Conservation (phyloP, 768 basidiomycete genomes). For the Leucosporidium yakuticum region DNA sequence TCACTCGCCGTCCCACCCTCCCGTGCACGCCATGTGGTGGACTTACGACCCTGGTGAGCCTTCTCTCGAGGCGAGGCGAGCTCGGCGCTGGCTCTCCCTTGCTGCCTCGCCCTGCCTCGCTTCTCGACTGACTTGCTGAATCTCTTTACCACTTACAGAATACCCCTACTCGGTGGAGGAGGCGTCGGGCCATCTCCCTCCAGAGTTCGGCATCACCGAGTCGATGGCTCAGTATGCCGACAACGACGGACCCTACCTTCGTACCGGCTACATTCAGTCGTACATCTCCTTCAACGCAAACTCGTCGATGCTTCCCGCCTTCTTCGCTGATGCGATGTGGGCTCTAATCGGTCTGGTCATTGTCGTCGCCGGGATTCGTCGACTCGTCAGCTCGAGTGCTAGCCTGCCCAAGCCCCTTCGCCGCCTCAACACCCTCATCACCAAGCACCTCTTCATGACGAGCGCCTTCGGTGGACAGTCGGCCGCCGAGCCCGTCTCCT, state of each 20-base stretch:
- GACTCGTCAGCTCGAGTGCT: background rate
- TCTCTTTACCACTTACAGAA: no score
- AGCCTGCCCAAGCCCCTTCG: no score
- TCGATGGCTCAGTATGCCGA: background rate
- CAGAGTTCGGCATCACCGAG: no score
- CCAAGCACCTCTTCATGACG: slow-evolving; percentile 1
- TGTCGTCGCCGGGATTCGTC: background rate
- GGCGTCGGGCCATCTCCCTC: background rate
- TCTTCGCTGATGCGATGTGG: background rate
- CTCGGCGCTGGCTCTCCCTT: no score
- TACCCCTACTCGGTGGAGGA: background rate
- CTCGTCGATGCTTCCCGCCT: background rate
- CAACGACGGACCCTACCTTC: background rate
- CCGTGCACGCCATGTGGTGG: no score
- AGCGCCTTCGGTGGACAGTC: slow-evolving; percentile 2
- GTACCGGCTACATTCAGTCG: background rate
- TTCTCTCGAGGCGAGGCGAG: no score
- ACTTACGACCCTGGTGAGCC: no score
- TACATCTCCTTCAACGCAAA: background rate
- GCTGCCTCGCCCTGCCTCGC: no score
- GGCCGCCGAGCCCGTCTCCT: no score
- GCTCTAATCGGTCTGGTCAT: slow-evolving; percentile 1
- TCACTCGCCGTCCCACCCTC: no score
- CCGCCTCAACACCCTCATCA: background rate
- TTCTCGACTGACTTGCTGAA: no score